Conservation (phyloP, 2,329 filamentous ascomycete genomes). For the Paracoccidioides lutzii region DNA sequence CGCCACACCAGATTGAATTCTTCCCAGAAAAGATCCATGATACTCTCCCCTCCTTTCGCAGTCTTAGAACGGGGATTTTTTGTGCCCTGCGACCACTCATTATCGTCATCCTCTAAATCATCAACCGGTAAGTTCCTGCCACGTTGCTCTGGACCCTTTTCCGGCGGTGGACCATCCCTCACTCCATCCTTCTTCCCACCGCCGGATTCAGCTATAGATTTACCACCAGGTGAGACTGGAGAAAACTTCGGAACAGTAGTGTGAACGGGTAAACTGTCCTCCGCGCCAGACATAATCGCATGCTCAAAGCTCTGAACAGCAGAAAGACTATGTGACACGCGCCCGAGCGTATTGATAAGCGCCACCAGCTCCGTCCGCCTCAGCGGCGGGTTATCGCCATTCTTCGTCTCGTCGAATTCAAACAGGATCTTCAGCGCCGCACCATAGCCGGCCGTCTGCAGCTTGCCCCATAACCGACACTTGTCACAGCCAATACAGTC, state of each 20-base stretch:
- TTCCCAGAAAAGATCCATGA: slow-evolving; percentile 46
- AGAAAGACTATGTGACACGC: slow-evolving; percentile 67
- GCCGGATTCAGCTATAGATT: neutral
- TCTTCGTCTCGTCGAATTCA: slow-evolving; percentile 64
- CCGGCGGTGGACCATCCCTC: neutral
- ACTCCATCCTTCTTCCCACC: neutral
- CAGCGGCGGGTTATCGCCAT: slow-evolving; percentile 53
- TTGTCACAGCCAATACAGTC: slow-evolving; percentile 98
- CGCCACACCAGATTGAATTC: slow-evolving; percentile 54
- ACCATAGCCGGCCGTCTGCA: slow-evolving; percentile 90
- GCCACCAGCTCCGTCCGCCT: slow-evolving; percentile 87
- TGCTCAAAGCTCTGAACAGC: slow-evolving; percentile 60
- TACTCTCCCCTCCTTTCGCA: slow-evolving; percentile 24
- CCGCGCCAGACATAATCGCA: slow-evolving; percentile 27
- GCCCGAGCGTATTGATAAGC: slow-evolving; percentile 83
- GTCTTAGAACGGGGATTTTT: slow-evolving; percentile 7
- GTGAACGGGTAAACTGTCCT: slow-evolving; percentile 8
- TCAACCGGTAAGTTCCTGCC: slow-evolving; percentile 5
- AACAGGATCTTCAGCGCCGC: slow-evolving; percentile 92
- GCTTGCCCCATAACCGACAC: slow-evolving; percentile 92
- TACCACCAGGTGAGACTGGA: neutral
- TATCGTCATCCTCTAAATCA: slow-evolving; percentile 32
- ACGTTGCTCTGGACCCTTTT: slow-evolving; percentile 20
- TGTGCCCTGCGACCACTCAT: slow-evolving; percentile 13
- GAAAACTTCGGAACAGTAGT: neutral